These are phyloP conservation scores for Calamus simplicifolius DNA, from an alignment of 176 grass and related monocot genomes.

Conservation along the genomic window DNA sequence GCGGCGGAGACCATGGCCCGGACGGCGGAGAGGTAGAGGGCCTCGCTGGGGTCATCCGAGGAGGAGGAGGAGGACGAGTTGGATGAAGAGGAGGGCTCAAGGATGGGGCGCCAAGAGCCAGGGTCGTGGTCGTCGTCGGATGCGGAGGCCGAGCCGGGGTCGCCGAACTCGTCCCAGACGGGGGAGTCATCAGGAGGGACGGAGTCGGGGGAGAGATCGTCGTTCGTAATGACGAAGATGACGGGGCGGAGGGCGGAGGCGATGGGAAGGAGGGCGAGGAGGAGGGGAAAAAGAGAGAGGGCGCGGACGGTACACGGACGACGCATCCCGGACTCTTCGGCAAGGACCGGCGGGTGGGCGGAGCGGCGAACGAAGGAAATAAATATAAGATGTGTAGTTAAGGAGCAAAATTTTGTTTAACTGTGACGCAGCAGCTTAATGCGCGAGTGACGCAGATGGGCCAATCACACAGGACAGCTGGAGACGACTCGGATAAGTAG, in stretches of 20 bases:
- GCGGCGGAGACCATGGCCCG: conserved; percentile 52
- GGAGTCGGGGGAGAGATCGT: conserved; percentile 49
- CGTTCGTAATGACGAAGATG: conserved; percentile 61
- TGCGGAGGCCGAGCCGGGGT: conserved; percentile 29
- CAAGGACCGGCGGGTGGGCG: no score
- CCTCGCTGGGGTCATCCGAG: conserved; percentile 18
- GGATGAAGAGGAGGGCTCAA: conserved; percentile 39
- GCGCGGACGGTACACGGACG: conserved; percentile 17
- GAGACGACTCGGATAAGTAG: no score
- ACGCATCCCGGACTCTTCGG: conserved; percentile 22
- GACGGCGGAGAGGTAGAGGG: conserved; percentile 11
- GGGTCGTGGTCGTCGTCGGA: conserved; percentile 34
- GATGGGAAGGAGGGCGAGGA: conserved; percentile 16
- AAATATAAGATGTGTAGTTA: no score
- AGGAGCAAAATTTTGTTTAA: no score
- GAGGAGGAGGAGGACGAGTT: background rate
- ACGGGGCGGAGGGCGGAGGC: conserved; percentile 42
- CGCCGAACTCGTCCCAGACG: conserved; percentile 88
- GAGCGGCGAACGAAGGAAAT: no score
- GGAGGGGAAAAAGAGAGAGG: conserved; percentile 15
- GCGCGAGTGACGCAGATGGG: no score
- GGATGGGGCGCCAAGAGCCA: conserved; percentile 56
- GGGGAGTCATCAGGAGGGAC: conserved; percentile 12
- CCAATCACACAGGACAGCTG: no score
- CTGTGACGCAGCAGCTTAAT: no score